Evolutionary conservation across 306 rosid species (phyloP).

Genomic region (Vigna angularis): DNA sequence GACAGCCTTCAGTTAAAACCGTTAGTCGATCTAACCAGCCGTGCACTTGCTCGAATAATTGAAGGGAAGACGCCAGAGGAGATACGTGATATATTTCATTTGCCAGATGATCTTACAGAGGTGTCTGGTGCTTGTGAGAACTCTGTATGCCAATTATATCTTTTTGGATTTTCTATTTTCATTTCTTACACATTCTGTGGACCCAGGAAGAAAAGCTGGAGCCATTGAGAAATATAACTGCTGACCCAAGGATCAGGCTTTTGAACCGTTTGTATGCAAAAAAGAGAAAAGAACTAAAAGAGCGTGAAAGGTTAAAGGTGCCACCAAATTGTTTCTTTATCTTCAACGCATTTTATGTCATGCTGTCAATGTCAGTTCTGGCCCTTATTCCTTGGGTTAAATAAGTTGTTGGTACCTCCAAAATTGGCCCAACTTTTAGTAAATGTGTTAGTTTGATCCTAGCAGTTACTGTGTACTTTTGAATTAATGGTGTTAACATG

Average conservation of each 20-base stretch:
- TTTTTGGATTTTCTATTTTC: conserved; percentile 46
- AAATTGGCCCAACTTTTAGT: no score
- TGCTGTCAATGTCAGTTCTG: conserved; percentile 15
- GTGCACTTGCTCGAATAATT: conserved; percentile 98
- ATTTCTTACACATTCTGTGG: conserved; percentile 52
- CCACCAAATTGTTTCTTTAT: conserved; percentile 50
- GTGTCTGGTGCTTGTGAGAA: conserved; percentile 70
- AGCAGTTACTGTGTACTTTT: no score
- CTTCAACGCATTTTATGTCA: conserved; percentile 36
- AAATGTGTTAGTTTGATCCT: no score
- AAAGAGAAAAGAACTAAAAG: conserved; percentile 93
- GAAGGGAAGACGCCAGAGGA: conserved; percentile 99
- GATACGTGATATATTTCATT: conserved; percentile 97
- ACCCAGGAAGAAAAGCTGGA: conserved; percentile 96
- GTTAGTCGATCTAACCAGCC: conserved; percentile 94
- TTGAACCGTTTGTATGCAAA: conserved; percentile 94
- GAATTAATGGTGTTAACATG: no score
- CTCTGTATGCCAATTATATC: conserved; percentile 47
- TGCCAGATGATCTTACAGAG: conserved; percentile 99
- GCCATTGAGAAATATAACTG: conserved; percentile 87
- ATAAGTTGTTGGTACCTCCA: no score
- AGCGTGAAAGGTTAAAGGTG: conserved; percentile 93
- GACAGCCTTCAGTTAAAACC: conserved; percentile 97
- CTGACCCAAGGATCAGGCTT: conserved; percentile 96
- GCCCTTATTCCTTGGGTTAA: conserved; percentile 17